A percentile compares a stretch with the other conserved stretches of the same genome.
Evolutionary conservation across 495 filamentous ascomycete species (phyloP).

Genomic region (Daldinia concentrica): DNA sequence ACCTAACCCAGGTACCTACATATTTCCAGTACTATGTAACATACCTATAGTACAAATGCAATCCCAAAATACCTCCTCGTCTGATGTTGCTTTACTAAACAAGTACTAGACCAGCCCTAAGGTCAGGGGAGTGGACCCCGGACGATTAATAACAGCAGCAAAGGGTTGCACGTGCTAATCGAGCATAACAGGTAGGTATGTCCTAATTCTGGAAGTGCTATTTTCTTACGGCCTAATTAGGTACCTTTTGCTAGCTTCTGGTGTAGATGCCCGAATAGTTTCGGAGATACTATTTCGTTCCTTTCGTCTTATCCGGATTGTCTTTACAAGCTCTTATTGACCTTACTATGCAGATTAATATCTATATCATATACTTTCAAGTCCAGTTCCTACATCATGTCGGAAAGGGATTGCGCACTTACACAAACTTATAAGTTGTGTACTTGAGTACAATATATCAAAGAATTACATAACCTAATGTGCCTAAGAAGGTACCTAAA

Average conservation of each 20-base stretch:
- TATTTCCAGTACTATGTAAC: too few species aligned
- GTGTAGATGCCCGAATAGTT: not conserved
- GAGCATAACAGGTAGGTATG: not conserved
- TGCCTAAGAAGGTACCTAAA: not conserved
- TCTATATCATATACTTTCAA: not conserved
- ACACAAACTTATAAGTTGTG: not conserved
- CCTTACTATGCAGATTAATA: not conserved
- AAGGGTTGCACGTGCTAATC: not conserved
- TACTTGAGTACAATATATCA: not conserved
- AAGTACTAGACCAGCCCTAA: constrained; percentile 24
- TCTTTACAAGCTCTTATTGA: not conserved
- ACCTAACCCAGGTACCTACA: too few species aligned
- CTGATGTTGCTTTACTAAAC: constrained; percentile 6
- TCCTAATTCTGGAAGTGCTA: not conserved
- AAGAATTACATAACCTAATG: not conserved
- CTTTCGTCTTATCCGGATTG: not conserved
- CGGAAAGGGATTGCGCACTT: not conserved
- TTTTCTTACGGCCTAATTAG: not conserved
- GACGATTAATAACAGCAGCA: constrained; percentile 17
- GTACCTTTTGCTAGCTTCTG: too few species aligned
- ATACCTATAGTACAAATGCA: too few species aligned
- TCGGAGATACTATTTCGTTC: not conserved
- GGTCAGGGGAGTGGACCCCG: constrained; percentile 12
- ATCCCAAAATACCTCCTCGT: not conserved
- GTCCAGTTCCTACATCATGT: not conserved